Conservation (phyloP, 2,329 filamentous ascomycete genomes). For the Fusarium begoniae region DNA sequence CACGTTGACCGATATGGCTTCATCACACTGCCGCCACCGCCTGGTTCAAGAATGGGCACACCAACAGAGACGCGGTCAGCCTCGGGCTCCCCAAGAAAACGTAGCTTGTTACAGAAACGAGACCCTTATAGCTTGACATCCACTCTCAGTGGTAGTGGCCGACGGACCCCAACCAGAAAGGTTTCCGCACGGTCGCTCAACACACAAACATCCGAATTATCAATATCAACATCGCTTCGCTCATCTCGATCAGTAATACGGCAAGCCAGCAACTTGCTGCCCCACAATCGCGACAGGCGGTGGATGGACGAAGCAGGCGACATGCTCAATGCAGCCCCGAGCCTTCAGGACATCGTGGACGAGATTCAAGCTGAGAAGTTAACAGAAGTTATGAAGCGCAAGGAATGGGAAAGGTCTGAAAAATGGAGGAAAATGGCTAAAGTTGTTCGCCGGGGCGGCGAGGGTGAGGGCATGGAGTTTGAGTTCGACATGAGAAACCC, state of each 20-base stretch:
- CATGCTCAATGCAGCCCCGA: conserved; percentile 70
- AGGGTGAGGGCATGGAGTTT: conserved; percentile 68
- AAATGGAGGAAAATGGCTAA: conserved; percentile 76
- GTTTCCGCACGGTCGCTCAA: conserved; percentile 67
- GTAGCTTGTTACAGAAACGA: conserved; percentile 54
- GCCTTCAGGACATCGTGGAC: conserved; percentile 64
- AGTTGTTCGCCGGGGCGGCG: conserved; percentile 59
- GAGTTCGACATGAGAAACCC: conserved; percentile 81
- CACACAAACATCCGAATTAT: conserved; percentile 64
- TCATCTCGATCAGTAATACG: conserved; percentile 65
- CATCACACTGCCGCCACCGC: conserved; percentile 61
- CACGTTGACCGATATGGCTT: conserved; percentile 76
- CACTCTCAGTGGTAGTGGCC: conserved; percentile 49
- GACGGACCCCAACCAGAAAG: conserved; percentile 61
- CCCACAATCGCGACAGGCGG: conserved; percentile 68
- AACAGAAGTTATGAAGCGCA: conserved; percentile 66
- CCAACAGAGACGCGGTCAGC: conserved; percentile 54
- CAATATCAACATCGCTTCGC: conserved; percentile 57
- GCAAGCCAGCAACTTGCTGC: conserved; percentile 66
- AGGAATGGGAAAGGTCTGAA: conserved; percentile 70
- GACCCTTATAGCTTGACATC: conserved; percentile 51
- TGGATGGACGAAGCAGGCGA: conserved; percentile 73
- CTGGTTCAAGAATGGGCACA: conserved; percentile 53
- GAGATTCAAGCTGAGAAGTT: conserved; percentile 63
- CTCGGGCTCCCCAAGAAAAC: conserved; percentile 55